Evolutionary conservation across 768 basidiomycete genomes (phyloP), one percentile per base, ranked within the genome.

Genomic region (Tephrocybe sp.): DNA sequence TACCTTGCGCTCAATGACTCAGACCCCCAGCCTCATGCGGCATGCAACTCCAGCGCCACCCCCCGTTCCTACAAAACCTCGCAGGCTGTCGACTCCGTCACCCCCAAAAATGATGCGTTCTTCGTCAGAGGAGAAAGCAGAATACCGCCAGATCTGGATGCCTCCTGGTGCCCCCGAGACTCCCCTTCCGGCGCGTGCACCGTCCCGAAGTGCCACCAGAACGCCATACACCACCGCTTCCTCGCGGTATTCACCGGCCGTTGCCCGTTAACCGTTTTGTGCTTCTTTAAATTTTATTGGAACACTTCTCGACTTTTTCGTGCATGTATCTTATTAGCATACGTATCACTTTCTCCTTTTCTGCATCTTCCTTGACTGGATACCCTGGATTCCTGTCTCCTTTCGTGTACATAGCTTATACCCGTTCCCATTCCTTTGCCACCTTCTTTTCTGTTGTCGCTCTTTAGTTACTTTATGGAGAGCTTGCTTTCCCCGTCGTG

Each of bases 51-150:
- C 65, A 2, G 57, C 69, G 62, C 63, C 67, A 62, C 64, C 54
- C 32, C 61, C 64, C 23, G 57, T 66, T 45, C 70, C 73, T 9
- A 69, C 75, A 33, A 77, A 75, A 60, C 67, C 75, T 13, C 80
- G 82, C 40, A 68, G 72, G 52, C 69, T 80, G 60, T 79, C 82
- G 17, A 68, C 71, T 35, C 69, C 78, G 13, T 77, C 79, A 20
- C 79, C 83, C 46, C 75, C 78, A 41, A 82, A 80, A 73, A 78
- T 84, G 68, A 64, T 59, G 44, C 79, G 84, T 47, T 79, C 83
- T 31, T 74, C 80, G 54, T 83, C 83, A 48, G 85, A 87, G 61
- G 84, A 85, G 70, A 85, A 84, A 64, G 79, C 70, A 14, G 70
- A 75, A 44, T 65, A 83, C 39, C 83, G 79, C 52, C 78, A 85